phyloP scores from a whole-genome alignment of 2,329 filamentous ascomycete genomes.

The Sarocladiaceae sp. region DNA sequence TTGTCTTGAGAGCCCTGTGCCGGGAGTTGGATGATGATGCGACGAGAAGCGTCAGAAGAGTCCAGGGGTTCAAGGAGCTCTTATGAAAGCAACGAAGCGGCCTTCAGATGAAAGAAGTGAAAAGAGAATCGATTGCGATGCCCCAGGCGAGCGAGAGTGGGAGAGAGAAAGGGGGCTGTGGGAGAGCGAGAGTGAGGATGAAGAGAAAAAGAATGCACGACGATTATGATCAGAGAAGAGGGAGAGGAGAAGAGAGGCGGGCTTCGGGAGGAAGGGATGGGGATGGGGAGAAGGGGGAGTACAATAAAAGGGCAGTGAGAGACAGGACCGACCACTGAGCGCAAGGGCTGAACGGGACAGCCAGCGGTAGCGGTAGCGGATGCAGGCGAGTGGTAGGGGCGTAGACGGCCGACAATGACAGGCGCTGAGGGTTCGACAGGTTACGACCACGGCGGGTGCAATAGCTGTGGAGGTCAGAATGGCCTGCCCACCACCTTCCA shows the following conservation, averaged over 20 bases:
- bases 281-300: constrained; percentile 20
- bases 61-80: neutral
- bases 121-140: constrained; percentile 9
- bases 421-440: no score
- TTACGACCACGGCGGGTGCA: no score
- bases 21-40: constrained; percentile 10
- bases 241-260: constrained; percentile 15
- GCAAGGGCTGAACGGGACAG: constrained; percentile 1
- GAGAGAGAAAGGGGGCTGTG: constrained; percentile 23
- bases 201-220: constrained; percentile 15
- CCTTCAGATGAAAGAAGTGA: constrained; percentile 1
- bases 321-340: neutral
- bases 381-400: neutral
- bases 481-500: no score
- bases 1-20: constrained; percentile 4
- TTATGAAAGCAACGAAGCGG: neutral
- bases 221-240: constrained; percentile 4
- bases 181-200: constrained; percentile 15
- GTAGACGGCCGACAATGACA: neutral
- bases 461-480: no score
- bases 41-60: constrained; percentile 12
- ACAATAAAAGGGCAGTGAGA: constrained; percentile 11
- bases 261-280: constrained; percentile 14
- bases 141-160: constrained; percentile 10
- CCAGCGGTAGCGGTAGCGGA: constrained; percentile 1